Percentiles rank a stretch among this genome's conserved stretches.
Evolutionary conservation across 306 rosid species (phyloP).

Genomic region (Fragaria iinumae): DNA sequence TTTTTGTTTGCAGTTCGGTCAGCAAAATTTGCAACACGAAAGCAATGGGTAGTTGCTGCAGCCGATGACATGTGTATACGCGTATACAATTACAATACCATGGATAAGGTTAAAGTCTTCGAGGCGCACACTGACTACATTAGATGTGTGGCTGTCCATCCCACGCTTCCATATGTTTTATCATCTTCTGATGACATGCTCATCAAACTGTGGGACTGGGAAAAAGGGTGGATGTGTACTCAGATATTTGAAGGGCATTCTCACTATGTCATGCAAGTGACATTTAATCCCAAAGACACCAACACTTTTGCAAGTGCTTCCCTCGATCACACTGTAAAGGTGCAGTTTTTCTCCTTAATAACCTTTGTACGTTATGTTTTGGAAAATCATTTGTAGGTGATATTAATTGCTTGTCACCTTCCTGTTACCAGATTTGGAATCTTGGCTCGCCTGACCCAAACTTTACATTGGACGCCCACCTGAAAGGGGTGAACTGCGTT

Average conservation of each 20-base stretch:
- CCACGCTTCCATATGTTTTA: constrained; percentile 88
- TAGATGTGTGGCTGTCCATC: constrained; percentile 97
- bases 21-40: constrained; percentile 93
- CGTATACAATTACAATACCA: constrained; percentile 91
- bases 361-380: background rate
- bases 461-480: constrained; percentile 94
- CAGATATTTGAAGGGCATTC: constrained; percentile 99
- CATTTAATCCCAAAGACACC: constrained; percentile 97
- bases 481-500: constrained; percentile 94
- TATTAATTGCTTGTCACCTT: constrained; percentile 19
- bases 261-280: constrained; percentile 99
- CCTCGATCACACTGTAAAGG: constrained; percentile 97
- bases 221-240: constrained; percentile 92
- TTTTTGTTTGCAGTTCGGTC: constrained; percentile 79
- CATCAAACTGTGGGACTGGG: constrained; percentile 99
- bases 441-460: constrained; percentile 96
- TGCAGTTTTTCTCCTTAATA: constrained; percentile 28
- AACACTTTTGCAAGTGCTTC: constrained; percentile 99
- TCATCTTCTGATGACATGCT: constrained; percentile 99
- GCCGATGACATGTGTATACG: constrained; percentile 97
- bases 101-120: constrained; percentile 89
- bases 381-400: background rate
- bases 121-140: constrained; percentile 99
- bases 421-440: constrained; percentile 79
- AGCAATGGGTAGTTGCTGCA: constrained; percentile 97